Percentiles rank a stretch among this genome's conserved stretches.
Evolutionary conservation across 495 filamentous ascomycete species (phyloP).

Genomic region (Neurospora pannonica): DNA sequence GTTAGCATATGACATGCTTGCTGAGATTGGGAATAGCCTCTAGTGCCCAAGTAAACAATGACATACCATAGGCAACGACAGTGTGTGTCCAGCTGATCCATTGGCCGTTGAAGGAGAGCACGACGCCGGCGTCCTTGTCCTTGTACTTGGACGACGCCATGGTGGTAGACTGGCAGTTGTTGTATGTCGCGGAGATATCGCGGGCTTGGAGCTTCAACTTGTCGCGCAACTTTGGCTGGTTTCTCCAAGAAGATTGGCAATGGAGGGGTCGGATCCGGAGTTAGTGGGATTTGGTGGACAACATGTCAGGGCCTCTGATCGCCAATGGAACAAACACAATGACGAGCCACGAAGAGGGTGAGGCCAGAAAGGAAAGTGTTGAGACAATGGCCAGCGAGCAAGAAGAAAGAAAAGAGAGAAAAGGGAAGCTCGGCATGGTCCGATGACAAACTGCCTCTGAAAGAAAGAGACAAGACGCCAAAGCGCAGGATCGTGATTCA

Average conservation of each 20-base stretch:
- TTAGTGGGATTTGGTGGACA: neutral
- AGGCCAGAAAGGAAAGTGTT: neutral
- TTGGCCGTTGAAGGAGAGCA: constrained; percentile 76
- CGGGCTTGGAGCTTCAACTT: neutral
- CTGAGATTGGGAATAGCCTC: neutral
- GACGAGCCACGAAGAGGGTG: neutral
- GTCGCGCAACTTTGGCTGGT: neutral
- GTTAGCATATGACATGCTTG: neutral
- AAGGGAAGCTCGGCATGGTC: neutral
- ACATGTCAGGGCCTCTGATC: neutral
- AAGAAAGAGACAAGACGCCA: neutral
- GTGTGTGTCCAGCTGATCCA: constrained; percentile 92
- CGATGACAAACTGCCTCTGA: neutral
- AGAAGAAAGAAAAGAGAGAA: neutral
- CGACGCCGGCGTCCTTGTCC: constrained; percentile 63
- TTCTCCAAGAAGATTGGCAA: neutral
- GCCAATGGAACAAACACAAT: neutral
- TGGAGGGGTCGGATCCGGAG: neutral
- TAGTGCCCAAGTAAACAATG: neutral
- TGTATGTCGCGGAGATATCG: neutral
- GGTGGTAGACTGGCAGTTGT: neutral
- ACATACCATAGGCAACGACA: constrained; percentile 62
- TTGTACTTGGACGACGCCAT: constrained; percentile 60
- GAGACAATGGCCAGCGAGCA: neutral
- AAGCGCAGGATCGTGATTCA: neutral